Conservation (phyloP, 2,329 filamentous ascomycete genomes). For the Aspergillus sergii region DNA sequence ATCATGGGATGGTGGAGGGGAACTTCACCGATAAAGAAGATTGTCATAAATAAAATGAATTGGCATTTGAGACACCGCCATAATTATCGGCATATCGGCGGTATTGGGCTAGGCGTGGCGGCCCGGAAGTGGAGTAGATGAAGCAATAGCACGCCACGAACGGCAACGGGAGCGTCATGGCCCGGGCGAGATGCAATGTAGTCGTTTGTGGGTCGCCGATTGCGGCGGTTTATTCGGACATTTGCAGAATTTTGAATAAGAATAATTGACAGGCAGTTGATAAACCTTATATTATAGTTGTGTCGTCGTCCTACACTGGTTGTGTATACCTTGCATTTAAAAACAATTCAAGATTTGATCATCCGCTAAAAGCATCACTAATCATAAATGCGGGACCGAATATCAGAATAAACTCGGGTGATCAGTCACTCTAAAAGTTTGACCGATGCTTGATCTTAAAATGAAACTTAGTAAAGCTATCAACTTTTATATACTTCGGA, state of each 20-base stretch:
- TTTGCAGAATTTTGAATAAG: neutral
- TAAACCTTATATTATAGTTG: too few species aligned
- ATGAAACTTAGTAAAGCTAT: neutral
- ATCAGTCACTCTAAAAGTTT: neutral
- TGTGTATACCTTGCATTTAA: too few species aligned
- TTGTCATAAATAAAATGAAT: neutral
- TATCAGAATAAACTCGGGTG: neutral
- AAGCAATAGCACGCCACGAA: neutral
- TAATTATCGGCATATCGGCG: neutral
- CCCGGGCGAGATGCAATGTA: neutral
- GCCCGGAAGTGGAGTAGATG: neutral
- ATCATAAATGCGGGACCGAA: too few species aligned
- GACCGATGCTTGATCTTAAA: neutral
- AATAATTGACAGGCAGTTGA: too few species aligned
- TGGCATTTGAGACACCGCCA: neutral
- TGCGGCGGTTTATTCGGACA: neutral
- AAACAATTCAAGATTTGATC: too few species aligned
- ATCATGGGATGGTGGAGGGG: neutral
- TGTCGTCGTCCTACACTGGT: too few species aligned
- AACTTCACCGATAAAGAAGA: neutral
- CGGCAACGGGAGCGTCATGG: neutral
- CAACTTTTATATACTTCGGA: neutral
- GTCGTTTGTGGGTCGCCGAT: neutral
- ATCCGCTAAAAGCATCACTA: too few species aligned
- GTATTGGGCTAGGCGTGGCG: neutral